Evolutionary conservation across 78 protist genomes (phyloP).

Genomic region (Tieghemostelium lacteum): DNA sequence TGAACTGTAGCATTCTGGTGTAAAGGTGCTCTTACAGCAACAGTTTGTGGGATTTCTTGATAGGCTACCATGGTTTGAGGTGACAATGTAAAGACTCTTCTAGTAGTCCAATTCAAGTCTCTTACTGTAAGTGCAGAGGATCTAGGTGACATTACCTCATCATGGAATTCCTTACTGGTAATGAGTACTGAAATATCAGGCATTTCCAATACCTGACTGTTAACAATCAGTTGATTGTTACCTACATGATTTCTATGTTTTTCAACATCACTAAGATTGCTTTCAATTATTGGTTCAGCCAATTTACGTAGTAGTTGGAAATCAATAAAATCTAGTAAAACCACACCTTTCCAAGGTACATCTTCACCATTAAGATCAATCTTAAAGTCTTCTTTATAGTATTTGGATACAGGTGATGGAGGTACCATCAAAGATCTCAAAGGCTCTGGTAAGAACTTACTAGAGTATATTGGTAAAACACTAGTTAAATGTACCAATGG

Average conservation of each 20-base stretch:
- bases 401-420: not conserved
- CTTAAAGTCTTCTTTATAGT: slow-evolving; percentile 17
- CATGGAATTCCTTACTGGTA: not conserved
- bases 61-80: not conserved
- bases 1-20: not conserved
- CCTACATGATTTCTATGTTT: slow-evolving; percentile 22
- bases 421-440: not conserved
- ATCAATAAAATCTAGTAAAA: slow-evolving; percentile 41
- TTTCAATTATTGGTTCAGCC: not conserved
- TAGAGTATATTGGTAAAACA: slow-evolving; percentile 38
- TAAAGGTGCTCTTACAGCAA: not conserved
- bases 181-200: not conserved
- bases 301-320: not conserved
- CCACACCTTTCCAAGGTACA: slow-evolving; percentile 62
- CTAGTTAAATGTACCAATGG: slow-evolving; percentile 62
- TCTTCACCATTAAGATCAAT: slow-evolving; percentile 61
- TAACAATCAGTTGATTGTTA: not conserved
- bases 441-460: slow-evolving; percentile 29
- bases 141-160: not conserved
- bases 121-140: not conserved
- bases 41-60: slow-evolving; percentile 9
- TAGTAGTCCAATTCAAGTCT: slow-evolving; percentile 32
- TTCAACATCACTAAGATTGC: slow-evolving; percentile 4
- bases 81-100: slow-evolving; percentile 14
- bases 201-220: not conserved